Conservation (phyloP, 75 land plant species). For the Picea sitchensis region DNA sequence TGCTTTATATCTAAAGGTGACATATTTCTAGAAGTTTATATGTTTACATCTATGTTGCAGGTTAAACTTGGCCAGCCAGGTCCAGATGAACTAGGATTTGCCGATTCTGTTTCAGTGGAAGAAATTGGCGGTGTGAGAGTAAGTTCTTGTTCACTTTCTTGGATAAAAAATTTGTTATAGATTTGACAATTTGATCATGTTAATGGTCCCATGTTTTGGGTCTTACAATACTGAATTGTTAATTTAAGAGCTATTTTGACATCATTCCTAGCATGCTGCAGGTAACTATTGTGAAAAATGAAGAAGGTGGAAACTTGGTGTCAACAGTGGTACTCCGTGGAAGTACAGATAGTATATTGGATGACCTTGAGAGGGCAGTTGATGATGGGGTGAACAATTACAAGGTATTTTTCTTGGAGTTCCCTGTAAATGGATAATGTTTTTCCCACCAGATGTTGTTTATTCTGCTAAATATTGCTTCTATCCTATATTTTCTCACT, state of each 20-base stretch:
- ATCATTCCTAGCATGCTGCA: constrained; percentile 12
- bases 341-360: constrained; percentile 95
- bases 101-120: constrained; percentile 84
- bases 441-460: no score
- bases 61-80: constrained; percentile 81
- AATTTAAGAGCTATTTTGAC: neutral
- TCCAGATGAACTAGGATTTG: constrained; percentile 92
- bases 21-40: neutral
- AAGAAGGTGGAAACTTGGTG: constrained; percentile 87
- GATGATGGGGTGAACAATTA: constrained; percentile 99
- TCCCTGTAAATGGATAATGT: no score
- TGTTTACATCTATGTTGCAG: constrained; percentile 21
- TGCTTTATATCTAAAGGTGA: neutral
- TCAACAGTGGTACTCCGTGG: constrained; percentile 91
- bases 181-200: no score
- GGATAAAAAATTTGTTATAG: no score
- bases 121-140: constrained; percentile 96
- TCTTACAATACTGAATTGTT: neutral
- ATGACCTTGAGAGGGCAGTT: constrained; percentile 98
- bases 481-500: neutral
- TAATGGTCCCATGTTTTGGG: neutral
- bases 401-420: constrained; percentile 47
- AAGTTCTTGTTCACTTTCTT: constrained; percentile 7
- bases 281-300: constrained; percentile 90
- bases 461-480: neutral